A percentile compares a stretch with the other conserved stretches of the same genome.
These are phyloP conservation scores for Chaetomiaceae sp. DNA, from an alignment of 2,329 filamentous ascomycete genomes.

Conservation along the genomic window DNA sequence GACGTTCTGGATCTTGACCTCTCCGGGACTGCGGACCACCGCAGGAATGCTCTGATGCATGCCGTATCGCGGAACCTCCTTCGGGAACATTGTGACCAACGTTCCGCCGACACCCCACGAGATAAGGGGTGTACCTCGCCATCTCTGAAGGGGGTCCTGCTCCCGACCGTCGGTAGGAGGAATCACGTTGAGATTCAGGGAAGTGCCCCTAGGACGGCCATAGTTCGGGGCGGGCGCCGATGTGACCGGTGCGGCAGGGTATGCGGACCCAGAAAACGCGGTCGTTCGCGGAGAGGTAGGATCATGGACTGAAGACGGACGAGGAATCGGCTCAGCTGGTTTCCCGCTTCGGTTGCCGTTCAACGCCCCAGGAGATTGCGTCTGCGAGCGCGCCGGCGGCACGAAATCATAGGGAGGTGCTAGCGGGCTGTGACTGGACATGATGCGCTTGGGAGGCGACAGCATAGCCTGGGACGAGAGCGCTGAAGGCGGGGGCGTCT, in stretches of 20 bases:
- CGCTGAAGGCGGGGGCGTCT: conserved; percentile 44
- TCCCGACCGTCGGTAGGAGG: conserved; percentile 60
- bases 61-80: conserved; percentile 78
- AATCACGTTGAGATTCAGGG: conserved; percentile 51
- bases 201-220: conserved; percentile 45
- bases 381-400: conserved; percentile 54
- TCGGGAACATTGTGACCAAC: conserved; percentile 79
- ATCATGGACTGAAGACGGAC: conserved; percentile 49
- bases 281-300: conserved; percentile 34
- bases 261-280: conserved; percentile 12
- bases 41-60: conserved; percentile 66
- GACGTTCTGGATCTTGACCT: conserved; percentile 69
- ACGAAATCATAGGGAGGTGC: conserved; percentile 37
- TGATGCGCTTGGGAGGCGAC: conserved; percentile 51
- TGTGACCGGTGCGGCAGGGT: neutral
- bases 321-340: conserved; percentile 40
- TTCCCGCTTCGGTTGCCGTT: conserved; percentile 34
- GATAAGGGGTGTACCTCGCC: conserved; percentile 84
- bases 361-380: conserved; percentile 52
- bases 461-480: conserved; percentile 37
- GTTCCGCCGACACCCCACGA: conserved; percentile 82
- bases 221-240: conserved; percentile 9
- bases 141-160: conserved; percentile 74
- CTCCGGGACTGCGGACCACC: conserved; percentile 75
- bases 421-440: conserved; percentile 47